Evolutionary conservation across 345 rosid species (phyloP), one percentile per base, ranked within the genome.

Genomic region (Brassica nigra): DNA sequence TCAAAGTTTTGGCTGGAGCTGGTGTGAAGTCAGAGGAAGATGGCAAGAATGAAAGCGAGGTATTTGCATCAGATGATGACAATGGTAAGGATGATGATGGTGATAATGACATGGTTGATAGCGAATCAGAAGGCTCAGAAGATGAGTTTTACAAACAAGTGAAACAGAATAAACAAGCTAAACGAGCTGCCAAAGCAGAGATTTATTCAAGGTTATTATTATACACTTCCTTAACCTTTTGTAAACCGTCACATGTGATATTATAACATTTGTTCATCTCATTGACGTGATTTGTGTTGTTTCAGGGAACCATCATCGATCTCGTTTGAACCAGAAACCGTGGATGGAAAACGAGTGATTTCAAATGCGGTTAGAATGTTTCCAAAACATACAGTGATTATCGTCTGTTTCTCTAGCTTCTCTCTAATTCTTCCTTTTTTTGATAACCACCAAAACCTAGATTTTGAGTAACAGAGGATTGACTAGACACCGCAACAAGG

Each of bases 1-100:
- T 92, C 29, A 85, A 88, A 83, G 94, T 92, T 66, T 83, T 95
- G 82, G 89, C 93, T 47, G 87, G 86, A 72, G 97, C 97, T 78
- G 95, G 95, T 81, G 80, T 95, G 65, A 80, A 66, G 77, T 83
- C 92, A 28, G 89, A 85, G 73, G 92, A 87, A 81, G 95, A 86
- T 65, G 85, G 47, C 78, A 83, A 57, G 37, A 80, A 77, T 36
- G 87, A 85, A 66, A 73, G 66, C 11, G 84, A 29, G 55, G 67
- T 9, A 47, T 55, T 62, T 77, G 81, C 16, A 54, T 78, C 82
- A 70, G 79, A 85, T 55, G 83, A 59, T 4, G 82, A 72, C 59
- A 76, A 76, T 54, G 72, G 20, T 18, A 63, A 31, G 42, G 54
- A 66, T 64, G 68, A 3, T 2, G 87, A 52, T n/a, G 57, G 71